Base-by-base conservation (phyloP, 2,329 filamentous ascomycete genomes). In the Epichloe typhina region DNA sequence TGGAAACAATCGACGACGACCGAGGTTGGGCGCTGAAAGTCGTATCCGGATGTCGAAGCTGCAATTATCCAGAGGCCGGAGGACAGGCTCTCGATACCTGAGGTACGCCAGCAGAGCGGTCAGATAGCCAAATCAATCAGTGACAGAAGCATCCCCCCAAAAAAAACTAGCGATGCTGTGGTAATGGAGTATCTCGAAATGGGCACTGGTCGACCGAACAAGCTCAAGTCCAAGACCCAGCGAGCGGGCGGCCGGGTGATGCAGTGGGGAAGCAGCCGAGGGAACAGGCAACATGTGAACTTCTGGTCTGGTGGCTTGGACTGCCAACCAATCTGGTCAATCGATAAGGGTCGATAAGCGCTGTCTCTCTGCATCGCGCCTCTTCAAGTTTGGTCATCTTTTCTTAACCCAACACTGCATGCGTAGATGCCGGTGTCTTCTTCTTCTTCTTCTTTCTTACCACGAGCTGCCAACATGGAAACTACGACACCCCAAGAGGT, bases 401-500 rank as follows among this genome's bases (percentile, higher is more conserved):
- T 8, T 5, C 23, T 8, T 3, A 31, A 31, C 26, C 26, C 4
- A 3, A 31, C 26, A 31, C 26, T 31, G 26, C 26, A 31, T 31
- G 26, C 26, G 9, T 31, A 31, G 26, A 31, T 31, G 1, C 4
- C 8, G 26, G 9, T 31, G 9, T 11, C 4, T 31, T 31, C n/a
- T 12, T 19, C 35, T 11, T 26, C 23, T 23, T 23, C 23, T 26
- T 35, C 38, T 15, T 33, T n/a, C 1, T 41, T 42, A 8, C 26
- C 23, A 17, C 49, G 26, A 4, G 43, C 13, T 35, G 9, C 17
- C 19, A 42, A 19, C 19, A 73, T 72, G 69, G 60, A 67, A 4
- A 56, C 56, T 37, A 46, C 61, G 19, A 57, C 56, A 3, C 67
- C 70, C 41, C 49, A 61, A 31, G 47, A 68, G 43, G 62, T 79